Conservation (phyloP, 176 grass and related monocot species). For the Hordeum vulgare region DNA sequence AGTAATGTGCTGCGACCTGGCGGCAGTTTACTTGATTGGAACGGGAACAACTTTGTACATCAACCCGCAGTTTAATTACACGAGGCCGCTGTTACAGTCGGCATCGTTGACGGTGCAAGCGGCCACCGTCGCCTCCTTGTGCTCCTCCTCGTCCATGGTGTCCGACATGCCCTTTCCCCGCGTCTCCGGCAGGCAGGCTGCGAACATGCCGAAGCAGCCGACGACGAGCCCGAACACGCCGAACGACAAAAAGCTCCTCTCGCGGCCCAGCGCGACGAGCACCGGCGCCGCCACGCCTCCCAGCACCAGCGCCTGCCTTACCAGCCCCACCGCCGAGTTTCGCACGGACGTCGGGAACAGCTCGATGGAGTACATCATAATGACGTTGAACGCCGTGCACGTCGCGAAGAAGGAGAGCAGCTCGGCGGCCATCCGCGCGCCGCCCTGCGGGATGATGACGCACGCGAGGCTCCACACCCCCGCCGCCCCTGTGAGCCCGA, state of each 20-base stretch:
- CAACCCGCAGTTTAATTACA: constrained; percentile 1
- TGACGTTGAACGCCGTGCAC: constrained; percentile 70
- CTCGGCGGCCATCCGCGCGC: constrained; percentile 54
- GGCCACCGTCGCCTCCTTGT: constrained; percentile 26
- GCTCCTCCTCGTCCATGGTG: constrained; percentile 92
- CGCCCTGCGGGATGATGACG: constrained; percentile 22
- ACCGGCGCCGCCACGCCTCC: constrained; percentile 66
- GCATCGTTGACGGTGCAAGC: neutral
- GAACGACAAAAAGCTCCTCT: constrained; percentile 59
- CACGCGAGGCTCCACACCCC: constrained; percentile 57
- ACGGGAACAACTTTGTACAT: neutral
- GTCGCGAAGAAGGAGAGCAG: constrained; percentile 63
- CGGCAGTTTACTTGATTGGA: neutral
- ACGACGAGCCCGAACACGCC: constrained; percentile 66
- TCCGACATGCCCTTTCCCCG: constrained; percentile 63
- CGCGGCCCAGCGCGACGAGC: constrained; percentile 59
- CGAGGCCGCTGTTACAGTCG: neutral
- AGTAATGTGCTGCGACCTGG: neutral
- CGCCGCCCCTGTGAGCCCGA: constrained; percentile 33
- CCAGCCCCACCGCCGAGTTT: constrained; percentile 69
- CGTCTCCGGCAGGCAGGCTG: constrained; percentile 63
- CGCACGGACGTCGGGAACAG: constrained; percentile 87
- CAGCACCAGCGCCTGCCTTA: constrained; percentile 59
- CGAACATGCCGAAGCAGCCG: constrained; percentile 44
- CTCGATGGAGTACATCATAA: constrained; percentile 73